A percentile compares a stretch with the other conserved stretches of the same genome.
Conservation (phyloP, 345 rosid genomes). For the Lepidium sativum region DNA sequence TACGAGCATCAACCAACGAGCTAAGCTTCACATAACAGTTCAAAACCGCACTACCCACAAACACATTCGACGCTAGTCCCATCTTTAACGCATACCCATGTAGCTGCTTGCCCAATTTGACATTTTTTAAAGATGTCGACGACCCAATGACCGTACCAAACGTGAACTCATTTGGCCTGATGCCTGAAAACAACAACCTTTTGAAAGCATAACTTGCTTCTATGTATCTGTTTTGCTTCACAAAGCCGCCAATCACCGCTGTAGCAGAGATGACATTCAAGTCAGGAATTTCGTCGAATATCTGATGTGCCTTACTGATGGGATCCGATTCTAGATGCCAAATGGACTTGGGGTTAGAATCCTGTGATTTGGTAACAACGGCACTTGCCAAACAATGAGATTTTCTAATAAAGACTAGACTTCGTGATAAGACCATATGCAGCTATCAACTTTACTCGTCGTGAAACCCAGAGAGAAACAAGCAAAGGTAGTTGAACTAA, state of each 20-base stretch:
- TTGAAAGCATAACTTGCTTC: conserved; percentile 46
- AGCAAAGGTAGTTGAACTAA: neutral
- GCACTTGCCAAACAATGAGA: conserved; percentile 7
- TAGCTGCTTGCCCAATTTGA: conserved; percentile 45
- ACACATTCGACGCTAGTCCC: conserved; percentile 55
- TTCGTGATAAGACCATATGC: conserved; percentile 15
- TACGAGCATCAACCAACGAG: conserved; percentile 40
- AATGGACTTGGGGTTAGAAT: neutral
- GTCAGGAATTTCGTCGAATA: conserved; percentile 50
- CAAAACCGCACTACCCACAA: conserved; percentile 58
- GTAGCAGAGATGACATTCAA: conserved; percentile 50
- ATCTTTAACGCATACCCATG: conserved; percentile 52
- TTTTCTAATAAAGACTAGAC: neutral
- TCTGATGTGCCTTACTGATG: conserved; percentile 13
- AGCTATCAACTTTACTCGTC: neutral
- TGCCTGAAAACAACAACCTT: conserved; percentile 36
- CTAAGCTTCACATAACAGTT: conserved; percentile 58
- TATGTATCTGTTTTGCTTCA: conserved; percentile 31
- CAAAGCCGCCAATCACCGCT: conserved; percentile 40
- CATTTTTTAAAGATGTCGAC: conserved; percentile 33
- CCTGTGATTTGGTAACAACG: conserved; percentile 4
- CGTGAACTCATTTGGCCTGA: conserved; percentile 70
- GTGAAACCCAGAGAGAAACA: neutral
- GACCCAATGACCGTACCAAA: conserved; percentile 57
- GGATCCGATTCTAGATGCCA: neutral